Base-by-base conservation (phyloP, 768 basidiomycete species). In the Melanogaster broomeanus region DNA sequence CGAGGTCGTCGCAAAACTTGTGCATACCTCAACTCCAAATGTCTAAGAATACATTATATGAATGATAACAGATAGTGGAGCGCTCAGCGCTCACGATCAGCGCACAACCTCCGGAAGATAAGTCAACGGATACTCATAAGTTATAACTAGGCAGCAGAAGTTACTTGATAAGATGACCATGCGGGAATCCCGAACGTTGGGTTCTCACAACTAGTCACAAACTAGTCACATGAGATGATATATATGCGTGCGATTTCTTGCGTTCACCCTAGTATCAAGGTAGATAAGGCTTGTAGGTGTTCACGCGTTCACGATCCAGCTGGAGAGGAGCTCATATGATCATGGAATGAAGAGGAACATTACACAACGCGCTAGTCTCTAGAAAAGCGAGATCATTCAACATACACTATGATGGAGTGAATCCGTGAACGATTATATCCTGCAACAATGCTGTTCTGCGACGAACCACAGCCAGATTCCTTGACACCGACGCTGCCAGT, bases 11-110 rank as follows among this genome's bases (percentile, higher is more conserved):
- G 21, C 42, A 35, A 21, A 42, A 31, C 15, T 7, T 25, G 10
- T 48, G 27, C 38, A 31, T 22, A 25, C n/a, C 12, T 16, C 34
- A 40, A 33, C 30, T 49, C 33, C 54, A 45, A 50, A 56, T 38
- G 35, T 50, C 43, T 46, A 46, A 44, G 31, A 45, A 56, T 55
- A 49, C 12, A 30, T 3, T 37, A 16, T 18, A 16, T 18, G 35
- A 19, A 37, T 11, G 35, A 19, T 37, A 19, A 19, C 35, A 37
- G 35, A 37, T 37, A 37, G 35, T 35, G 7, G 34, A n/a, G 34
- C 34, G 34, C 34, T 35, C n/a, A n/a, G n/a, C n/a, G n/a, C n/a
- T n/a, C n/a, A n/a, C n/a, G n/a, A n/a, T n/a, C n/a, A n/a, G n/a
- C n/a, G n/a, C n/a, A n/a, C n/a, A n/a, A n/a, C n/a, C 40, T 4